Base-by-base conservation (phyloP, 345 rosid genomes). In the Eucalyptus camaldulensis region DNA sequence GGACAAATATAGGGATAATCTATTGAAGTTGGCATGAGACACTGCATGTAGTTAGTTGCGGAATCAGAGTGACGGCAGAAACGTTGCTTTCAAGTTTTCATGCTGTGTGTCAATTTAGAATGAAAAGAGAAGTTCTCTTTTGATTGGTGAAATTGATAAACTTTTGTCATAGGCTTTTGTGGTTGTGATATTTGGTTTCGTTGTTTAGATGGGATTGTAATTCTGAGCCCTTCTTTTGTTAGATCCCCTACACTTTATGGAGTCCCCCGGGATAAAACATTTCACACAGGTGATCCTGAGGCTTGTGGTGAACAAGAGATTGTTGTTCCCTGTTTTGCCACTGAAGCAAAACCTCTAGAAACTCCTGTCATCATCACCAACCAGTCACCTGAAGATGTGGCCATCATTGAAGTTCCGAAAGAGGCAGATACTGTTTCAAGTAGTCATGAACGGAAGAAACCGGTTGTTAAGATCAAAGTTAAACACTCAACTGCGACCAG, bases 201-300 rank as follows among this genome's bases (percentile, higher is more conserved):
- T 50, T 25, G 22, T 86, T 13, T 6, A 21, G 87, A 31, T 51
- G 62, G 31, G 87, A 54, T 50, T n/a, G 87, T 86, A 49, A 50
- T n/a, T 86, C 54, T 86, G 87, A 86, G 86, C 19, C 50, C 43
- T 87, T 89, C 40, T 27, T 13, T 37, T 95, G 92, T 90, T 96
- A 97, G 99, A 92, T 88, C 94, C 58, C 97, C 99, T 25, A 97
- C 99, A 8, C 95, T 98, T 65, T 94, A 94, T 88, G 99, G 99
- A 90, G 95, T 95, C 87, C 98, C 99, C 47, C 94, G 94, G 87
- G 98, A 97, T 80, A 97, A 93, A 92, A 86, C 91, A 62, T 90
- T 90, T 86, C 92, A 90, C 89, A 88, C 93, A 51, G 94, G 93
- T 88, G 95, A 94, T 93, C 92, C 92, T 87, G 98, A 95, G 91